Base-by-base conservation (phyloP, 2,329 filamentous ascomycete species). In the Escovopsis sp. region DNA sequence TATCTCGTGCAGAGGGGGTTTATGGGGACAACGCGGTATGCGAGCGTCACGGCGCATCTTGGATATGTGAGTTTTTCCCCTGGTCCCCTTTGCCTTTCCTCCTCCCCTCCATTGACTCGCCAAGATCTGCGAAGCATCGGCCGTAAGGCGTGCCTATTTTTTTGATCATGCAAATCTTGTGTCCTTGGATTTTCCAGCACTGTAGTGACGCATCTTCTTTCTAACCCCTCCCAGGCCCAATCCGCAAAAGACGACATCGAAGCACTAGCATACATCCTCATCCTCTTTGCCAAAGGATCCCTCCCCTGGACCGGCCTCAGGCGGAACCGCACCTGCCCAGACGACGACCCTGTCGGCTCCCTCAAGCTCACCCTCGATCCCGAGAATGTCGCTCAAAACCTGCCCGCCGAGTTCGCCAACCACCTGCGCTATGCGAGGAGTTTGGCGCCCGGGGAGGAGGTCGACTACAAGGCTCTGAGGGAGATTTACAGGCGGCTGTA, bases 171-270 rank as follows among this genome's bases (percentile, higher is more conserved):
- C n/a, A n/a, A n/a, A n/a, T n/a, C n/a, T n/a, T n/a, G n/a, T n/a
- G n/a, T n/a, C n/a, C n/a, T n/a, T n/a, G n/a, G n/a, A n/a, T n/a
- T n/a, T n/a, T n/a, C n/a, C n/a, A n/a, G n/a, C n/a, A n/a, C n/a
- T n/a, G n/a, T n/a, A n/a, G n/a, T n/a, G n/a, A n/a, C n/a, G n/a
- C n/a, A n/a, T n/a, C n/a, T n/a, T n/a, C n/a, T n/a, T n/a, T n/a
- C n/a, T n/a, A n/a, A n/a, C n/a, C n/a, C n/a, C n/a, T n/a, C n/a
- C 30, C 14, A 31, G 36, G 21, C 23, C 2, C 39, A 39, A 39
- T 39, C 36, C 14, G 37, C 33, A 4, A 35, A 41, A 30, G 41
- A 43, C 34, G 39, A 43, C 27, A 30, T 43, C 13, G 41, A 43
- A 34, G 39, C 41, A 11, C 35, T 43, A 15, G 36, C 35, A 15